Percentiles rank a stretch among this genome's conserved stretches.
Conservation (phyloP, 305 asterid genomes). For the Euphrasia arctica region DNA sequence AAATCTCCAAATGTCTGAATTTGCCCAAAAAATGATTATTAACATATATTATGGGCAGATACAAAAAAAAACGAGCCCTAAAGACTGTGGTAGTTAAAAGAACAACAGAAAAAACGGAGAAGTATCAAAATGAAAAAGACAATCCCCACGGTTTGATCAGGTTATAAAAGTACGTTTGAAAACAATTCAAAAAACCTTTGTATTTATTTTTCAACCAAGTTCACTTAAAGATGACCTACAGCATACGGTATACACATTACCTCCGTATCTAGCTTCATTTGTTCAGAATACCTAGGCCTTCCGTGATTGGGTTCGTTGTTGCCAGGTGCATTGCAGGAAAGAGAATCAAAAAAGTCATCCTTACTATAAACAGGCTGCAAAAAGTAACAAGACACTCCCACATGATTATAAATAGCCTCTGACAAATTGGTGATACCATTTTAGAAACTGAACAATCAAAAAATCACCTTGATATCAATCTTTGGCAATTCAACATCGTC, state of each 20-base stretch:
- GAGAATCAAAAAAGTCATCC: conserved; percentile 85
- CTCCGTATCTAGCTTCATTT: conserved; percentile 84
- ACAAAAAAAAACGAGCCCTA: no score
- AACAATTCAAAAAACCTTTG: no score
- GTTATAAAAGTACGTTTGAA: no score
- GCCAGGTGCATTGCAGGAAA: conserved; percentile 57
- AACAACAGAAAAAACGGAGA: no score
- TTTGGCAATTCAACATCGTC: conserved; percentile 54
- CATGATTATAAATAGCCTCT: background rate
- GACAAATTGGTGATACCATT: background rate
- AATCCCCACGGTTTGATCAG: no score
- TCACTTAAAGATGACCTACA: background rate
- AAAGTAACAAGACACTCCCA: conserved; percentile 12
- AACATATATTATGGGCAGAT: background rate
- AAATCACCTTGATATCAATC: conserved; percentile 50
- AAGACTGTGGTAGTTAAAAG: no score
- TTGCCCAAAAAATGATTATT: conserved; percentile 20
- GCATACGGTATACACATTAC: conserved; percentile 33
- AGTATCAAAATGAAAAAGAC: no score
- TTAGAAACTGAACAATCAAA: background rate
- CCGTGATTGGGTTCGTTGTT: conserved; percentile 50
- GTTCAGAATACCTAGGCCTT: conserved; percentile 84
- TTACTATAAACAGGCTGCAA: conserved; percentile 77
- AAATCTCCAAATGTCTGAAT: conserved; percentile 94
- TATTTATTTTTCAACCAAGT: background rate